Conservation (phyloP, 129 eudicot genomes). For the Centella asiatica region DNA sequence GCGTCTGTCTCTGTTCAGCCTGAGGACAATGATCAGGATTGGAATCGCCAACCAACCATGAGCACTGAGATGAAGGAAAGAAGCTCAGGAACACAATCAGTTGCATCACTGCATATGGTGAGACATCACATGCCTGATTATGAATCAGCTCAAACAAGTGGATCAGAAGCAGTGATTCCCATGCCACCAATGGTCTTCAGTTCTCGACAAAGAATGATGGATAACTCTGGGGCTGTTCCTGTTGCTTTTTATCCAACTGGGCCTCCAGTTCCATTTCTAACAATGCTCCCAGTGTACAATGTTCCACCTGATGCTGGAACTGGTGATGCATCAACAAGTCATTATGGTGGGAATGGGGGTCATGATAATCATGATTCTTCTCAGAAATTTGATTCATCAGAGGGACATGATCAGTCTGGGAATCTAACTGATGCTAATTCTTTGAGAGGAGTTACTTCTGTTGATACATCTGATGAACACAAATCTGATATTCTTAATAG, state of each 20-base stretch:
- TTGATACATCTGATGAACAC: constrained; percentile 28
- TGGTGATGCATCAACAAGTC: constrained; percentile 41
- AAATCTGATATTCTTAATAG: constrained; percentile 73
- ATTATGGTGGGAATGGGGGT: constrained; percentile 36
- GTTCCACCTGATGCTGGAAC: constrained; percentile 44
- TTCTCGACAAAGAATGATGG: constrained; percentile 46
- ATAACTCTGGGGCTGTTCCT: constrained; percentile 43
- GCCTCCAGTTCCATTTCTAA: constrained; percentile 87
- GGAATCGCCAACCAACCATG: constrained; percentile 26
- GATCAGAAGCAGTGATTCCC: constrained; percentile 54
- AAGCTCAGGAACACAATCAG: constrained; percentile 29
- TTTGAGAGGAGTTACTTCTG: constrained; percentile 20
- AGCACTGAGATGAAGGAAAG: constrained; percentile 31
- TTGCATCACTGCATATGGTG: constrained; percentile 33
- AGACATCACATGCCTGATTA: constrained; percentile 35
- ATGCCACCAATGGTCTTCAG: constrained; percentile 52
- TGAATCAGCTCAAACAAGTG: constrained; percentile 65
- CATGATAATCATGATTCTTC: constrained; percentile 38
- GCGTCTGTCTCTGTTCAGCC: constrained; percentile 21
- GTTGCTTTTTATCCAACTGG: constrained; percentile 79
- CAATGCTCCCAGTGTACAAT: constrained; percentile 72
- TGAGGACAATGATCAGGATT: constrained; percentile 45
- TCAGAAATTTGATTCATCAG: constrained; percentile 29
- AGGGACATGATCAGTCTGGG: constrained; percentile 36
- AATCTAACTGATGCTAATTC: constrained; percentile 26